Conservation (phyloP, 2,329 filamentous ascomycete species). For the Apiospora aurea region DNA sequence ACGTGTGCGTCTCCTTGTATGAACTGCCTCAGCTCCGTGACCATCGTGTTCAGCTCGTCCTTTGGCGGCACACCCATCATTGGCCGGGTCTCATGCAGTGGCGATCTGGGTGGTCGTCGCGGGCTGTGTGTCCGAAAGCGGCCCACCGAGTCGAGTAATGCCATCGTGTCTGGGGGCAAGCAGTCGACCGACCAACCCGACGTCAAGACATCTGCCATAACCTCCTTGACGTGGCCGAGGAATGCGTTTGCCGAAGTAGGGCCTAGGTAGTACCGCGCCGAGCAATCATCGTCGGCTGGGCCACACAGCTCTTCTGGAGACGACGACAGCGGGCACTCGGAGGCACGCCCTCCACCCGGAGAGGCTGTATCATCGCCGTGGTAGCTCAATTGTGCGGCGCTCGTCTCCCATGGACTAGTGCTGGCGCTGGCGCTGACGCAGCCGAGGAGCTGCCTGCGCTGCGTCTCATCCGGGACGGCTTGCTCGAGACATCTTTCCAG, state of each 20-base stretch:
- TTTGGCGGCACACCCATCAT: conserved; percentile 47
- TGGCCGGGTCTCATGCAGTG: conserved; percentile 42
- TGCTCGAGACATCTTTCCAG: conserved; percentile 50
- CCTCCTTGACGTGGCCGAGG: conserved; percentile 56
- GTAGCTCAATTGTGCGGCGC: background rate
- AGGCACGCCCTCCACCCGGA: conserved; percentile 15
- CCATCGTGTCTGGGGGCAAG: conserved; percentile 24
- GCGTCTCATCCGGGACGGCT: conserved; percentile 45
- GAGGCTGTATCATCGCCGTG: conserved; percentile 14
- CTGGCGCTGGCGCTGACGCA: background rate
- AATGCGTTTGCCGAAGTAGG: conserved; percentile 59
- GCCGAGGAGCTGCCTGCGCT: conserved; percentile 35
- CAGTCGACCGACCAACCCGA: conserved; percentile 38
- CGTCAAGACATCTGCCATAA: conserved; percentile 51
- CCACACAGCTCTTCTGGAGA: conserved; percentile 47
- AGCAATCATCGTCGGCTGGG: conserved; percentile 53
- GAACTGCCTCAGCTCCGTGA: conserved; percentile 50
- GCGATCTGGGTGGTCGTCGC: conserved; percentile 45
- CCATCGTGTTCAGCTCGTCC: conserved; percentile 46
- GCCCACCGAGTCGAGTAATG: conserved; percentile 51
- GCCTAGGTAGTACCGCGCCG: conserved; percentile 54
- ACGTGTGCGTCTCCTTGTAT: conserved; percentile 53
- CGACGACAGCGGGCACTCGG: conserved; percentile 21
- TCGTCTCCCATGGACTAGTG: background rate
- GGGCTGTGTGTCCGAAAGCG: conserved; percentile 57